Conservation (phyloP, 2,329 filamentous ascomycete species). For the Aspergillus sp. region DNA sequence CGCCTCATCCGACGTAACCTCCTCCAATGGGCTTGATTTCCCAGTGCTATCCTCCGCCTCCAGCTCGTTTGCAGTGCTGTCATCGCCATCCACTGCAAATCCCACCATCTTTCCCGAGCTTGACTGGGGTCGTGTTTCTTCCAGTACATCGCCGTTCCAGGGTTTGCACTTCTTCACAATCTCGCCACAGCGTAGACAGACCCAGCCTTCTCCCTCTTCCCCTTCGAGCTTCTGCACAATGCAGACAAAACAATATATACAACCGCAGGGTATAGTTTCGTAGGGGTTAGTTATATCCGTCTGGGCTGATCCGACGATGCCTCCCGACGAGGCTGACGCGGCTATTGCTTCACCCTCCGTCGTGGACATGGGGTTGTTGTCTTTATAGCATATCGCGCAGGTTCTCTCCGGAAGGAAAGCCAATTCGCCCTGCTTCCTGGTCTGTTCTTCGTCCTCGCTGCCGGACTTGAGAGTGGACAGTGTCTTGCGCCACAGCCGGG, state of each 20-base stretch:
- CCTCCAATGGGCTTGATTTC: conserved; percentile 26
- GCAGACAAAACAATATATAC: conserved; percentile 95
- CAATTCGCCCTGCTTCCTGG: conserved; percentile 67
- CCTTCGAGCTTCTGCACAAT: conserved; percentile 85
- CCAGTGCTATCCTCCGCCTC: conserved; percentile 3
- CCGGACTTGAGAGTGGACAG: conserved; percentile 61
- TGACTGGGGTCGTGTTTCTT: conserved; percentile 38
- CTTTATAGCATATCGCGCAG: conserved; percentile 95
- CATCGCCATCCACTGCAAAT: conserved; percentile 38
- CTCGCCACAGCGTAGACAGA: conserved; percentile 84
- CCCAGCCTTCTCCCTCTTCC: conserved; percentile 93
- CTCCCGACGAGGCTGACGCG: conserved; percentile 65
- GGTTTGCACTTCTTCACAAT: conserved; percentile 81
- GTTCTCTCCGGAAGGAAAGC: conserved; percentile 88
- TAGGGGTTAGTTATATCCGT: conserved; percentile 98
- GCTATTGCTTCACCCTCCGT: conserved; percentile 77
- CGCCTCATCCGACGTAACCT: conserved; percentile 34
- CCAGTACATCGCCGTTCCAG: conserved; percentile 85
- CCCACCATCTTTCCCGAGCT: conserved; percentile 45
- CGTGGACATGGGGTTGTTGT: conserved; percentile 73
- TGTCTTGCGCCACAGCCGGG: conserved; percentile 79
- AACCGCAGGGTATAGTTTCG: conserved; percentile 83
- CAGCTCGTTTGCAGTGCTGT: conserved; percentile 15
- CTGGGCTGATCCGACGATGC: conserved; percentile 81
- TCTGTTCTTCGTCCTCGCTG: conserved; percentile 52